These are phyloP conservation scores for Plasmodium inui DNA, from an alignment of 169 alveolate species.

Conservation along the genomic window DNA sequence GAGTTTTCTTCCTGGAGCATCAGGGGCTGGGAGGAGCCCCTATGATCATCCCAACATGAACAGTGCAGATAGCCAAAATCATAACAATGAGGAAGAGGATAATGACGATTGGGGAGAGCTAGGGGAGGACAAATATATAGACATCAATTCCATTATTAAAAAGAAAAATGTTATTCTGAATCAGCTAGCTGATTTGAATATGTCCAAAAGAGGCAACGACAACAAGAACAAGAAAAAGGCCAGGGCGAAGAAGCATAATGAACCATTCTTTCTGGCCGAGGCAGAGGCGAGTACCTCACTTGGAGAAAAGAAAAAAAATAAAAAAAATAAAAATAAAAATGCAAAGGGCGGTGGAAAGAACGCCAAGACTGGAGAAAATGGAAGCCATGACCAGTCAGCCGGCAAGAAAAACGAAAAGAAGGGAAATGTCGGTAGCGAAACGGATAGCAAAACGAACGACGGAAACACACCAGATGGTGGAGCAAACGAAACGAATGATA, in stretches of 20 bases:
- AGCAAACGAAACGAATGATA: not conserved
- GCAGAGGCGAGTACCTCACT: not conserved
- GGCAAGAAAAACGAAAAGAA: constrained; percentile 37
- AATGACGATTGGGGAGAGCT: constrained; percentile 72
- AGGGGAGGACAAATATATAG: constrained; percentile 70
- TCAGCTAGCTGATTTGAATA: constrained; percentile 58
- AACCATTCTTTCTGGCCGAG: not conserved
- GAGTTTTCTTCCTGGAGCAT: not conserved
- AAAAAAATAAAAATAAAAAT: constrained; percentile 63
- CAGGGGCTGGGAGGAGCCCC: not conserved
- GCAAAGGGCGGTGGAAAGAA: constrained; percentile 16
- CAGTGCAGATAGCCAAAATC: not conserved
- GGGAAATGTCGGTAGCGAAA: not conserved
- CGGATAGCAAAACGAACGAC: not conserved
- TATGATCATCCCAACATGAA: not conserved
- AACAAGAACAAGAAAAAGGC: constrained; percentile 59
- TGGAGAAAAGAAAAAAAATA: constrained; percentile 43
- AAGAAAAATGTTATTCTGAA: constrained; percentile 54
- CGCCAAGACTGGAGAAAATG: not conserved
- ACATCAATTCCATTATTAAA: constrained; percentile 58
- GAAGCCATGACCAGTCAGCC: not conserved
- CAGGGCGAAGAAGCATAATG: constrained; percentile 35
- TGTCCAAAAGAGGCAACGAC: constrained; percentile 57
- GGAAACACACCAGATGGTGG: not conserved
- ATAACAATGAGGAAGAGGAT: constrained; percentile 54